Evolutionary conservation across 1,284 basidiomycete genomes (phyloP).

Genomic region (Golubevia pallescens): DNA sequence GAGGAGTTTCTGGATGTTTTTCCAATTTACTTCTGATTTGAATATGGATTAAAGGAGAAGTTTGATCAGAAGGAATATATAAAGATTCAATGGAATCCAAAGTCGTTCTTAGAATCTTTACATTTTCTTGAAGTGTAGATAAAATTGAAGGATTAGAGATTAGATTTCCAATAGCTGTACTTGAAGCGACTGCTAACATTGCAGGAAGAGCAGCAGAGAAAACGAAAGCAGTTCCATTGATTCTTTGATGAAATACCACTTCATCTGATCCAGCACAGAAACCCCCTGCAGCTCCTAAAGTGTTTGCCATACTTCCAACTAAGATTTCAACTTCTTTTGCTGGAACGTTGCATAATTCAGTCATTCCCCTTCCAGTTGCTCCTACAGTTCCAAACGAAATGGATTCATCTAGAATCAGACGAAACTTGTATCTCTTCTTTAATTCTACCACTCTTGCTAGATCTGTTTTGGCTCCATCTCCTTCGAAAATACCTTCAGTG

Average conservation of each 20-base stretch:
- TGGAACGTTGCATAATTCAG: conserved; percentile 49
- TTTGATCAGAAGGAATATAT: conserved; percentile 81
- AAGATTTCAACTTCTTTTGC: conserved; percentile 57
- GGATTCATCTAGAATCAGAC: conserved; percentile 58
- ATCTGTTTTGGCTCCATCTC: conserved; percentile 46
- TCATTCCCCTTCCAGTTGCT: conserved; percentile 50
- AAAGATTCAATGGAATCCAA: conserved; percentile 79
- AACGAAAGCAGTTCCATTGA: conserved; percentile 59
- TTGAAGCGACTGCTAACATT: conserved; percentile 1
- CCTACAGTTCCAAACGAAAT: conserved; percentile 57
- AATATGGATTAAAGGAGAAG: conserved; percentile 87
- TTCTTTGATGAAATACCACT: conserved; percentile 60
- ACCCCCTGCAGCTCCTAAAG: conserved; percentile 53
- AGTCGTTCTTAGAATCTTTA: conserved; percentile 75
- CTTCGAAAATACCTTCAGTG: conserved; percentile 60
- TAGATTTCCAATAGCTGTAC: conserved; percentile 1
- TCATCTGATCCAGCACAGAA: conserved; percentile 58
- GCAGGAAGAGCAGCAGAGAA: conserved; percentile 34
- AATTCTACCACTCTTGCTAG: conserved; percentile 53
- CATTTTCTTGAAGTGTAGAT: conserved; percentile 79
- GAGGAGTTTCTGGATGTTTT: conserved; percentile 39
- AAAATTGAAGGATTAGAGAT: conserved; percentile 73
- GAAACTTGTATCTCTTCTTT: conserved; percentile 58
- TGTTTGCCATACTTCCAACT: conserved; percentile 55
- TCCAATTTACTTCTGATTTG: conserved; percentile 68